Evolutionary conservation across 129 eudicot species (phyloP).

Genomic region (Lonicera japonica): DNA sequence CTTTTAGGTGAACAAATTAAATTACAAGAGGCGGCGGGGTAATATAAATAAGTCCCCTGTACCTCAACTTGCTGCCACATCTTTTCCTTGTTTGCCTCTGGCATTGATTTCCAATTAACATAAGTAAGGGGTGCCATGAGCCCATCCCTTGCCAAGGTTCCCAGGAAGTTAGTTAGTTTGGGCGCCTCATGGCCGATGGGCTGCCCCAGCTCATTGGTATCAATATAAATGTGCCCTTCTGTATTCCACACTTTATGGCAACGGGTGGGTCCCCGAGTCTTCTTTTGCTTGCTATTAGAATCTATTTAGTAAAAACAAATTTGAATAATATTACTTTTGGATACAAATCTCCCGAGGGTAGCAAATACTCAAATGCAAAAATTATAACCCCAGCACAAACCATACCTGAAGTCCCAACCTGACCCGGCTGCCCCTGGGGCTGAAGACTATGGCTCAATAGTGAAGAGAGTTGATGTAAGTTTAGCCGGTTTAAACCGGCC

Average conservation of each 20-base stretch:
- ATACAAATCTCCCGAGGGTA: neutral
- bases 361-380: neutral
- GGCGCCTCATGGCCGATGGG: constrained; percentile 48
- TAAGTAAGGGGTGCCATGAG: constrained; percentile 44
- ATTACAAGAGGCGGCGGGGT: neutral
- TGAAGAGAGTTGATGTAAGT: constrained; percentile 1
- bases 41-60: neutral
- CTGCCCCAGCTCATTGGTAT: constrained; percentile 37
- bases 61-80: constrained; percentile 69
- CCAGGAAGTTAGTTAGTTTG: constrained; percentile 39
- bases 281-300: constrained; percentile 17
- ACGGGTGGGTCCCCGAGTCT: constrained; percentile 39
- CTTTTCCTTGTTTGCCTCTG: constrained; percentile 43
- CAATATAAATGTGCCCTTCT: constrained; percentile 26
- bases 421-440: constrained; percentile 14
- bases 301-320: constrained; percentile 20
- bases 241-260: constrained; percentile 24
- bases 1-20: neutral
- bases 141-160: constrained; percentile 51
- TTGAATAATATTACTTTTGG: neutral
- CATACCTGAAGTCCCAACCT: constrained; percentile 11
- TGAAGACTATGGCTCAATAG: neutral
- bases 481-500: constrained; percentile 15
- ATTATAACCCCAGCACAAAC: neutral
- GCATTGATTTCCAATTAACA: constrained; percentile 47